phyloP scores from a whole-genome alignment of 495 filamentous ascomycete species.

The Terfezia claveryi region DNA sequence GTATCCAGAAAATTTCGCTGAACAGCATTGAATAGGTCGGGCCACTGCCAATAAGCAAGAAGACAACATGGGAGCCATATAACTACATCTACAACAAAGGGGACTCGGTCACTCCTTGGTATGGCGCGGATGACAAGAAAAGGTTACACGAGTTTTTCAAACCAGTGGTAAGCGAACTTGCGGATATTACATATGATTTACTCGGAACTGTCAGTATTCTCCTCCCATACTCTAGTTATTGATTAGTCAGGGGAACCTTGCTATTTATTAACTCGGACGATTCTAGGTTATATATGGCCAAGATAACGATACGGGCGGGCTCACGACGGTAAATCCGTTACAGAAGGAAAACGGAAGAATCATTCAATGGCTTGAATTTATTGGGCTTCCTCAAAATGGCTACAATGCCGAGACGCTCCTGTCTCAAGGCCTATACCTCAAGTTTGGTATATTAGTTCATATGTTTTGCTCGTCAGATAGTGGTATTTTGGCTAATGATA shows the following conservation, averaged over 20 bases:
- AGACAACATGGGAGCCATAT: slow-evolving; percentile 22
- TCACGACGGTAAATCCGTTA: slow-evolving; percentile 24
- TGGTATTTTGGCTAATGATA: neutral
- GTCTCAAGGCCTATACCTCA: slow-evolving; percentile 20
- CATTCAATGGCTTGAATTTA: slow-evolving; percentile 26
- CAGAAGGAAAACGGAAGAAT: slow-evolving; percentile 24
- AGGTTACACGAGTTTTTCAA: slow-evolving; percentile 17
- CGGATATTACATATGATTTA: slow-evolving; percentile 22
- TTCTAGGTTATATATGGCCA: slow-evolving; percentile 10
- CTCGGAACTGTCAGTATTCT: neutral
- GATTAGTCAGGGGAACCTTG: too few species aligned
- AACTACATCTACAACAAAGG: slow-evolving; percentile 25
- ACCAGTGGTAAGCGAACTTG: slow-evolving; percentile 3
- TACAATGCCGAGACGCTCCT: slow-evolving; percentile 24
- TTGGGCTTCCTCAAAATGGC: slow-evolving; percentile 13
- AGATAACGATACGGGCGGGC: slow-evolving; percentile 22
- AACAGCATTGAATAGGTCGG: slow-evolving; percentile 20
- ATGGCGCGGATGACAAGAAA: slow-evolving; percentile 16
- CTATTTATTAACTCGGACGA: slow-evolving; percentile 3
- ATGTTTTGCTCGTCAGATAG: neutral
- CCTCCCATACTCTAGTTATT: too few species aligned
- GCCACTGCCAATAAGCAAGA: slow-evolving; percentile 26
- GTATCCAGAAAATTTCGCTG: too few species aligned
- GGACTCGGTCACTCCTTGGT: slow-evolving; percentile 23
- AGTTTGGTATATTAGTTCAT: slow-evolving; percentile 1